These are phyloP conservation scores for Chalciporus piperatus DNA, from an alignment of 768 basidiomycete species.

Conservation along the genomic window DNA sequence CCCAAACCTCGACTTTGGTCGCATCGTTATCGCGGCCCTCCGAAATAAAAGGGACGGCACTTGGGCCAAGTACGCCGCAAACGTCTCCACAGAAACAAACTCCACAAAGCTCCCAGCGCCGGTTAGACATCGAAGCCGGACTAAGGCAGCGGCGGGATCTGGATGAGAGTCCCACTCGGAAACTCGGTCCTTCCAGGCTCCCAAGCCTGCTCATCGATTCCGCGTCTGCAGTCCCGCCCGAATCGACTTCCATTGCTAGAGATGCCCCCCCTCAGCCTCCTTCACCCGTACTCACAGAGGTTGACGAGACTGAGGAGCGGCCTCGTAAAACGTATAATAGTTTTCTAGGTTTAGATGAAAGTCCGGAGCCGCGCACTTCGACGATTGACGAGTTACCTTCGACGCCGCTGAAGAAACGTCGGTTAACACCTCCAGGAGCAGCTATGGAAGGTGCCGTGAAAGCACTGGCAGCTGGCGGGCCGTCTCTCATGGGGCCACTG, in stretches of 20 bases:
- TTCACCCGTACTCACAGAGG: conserved; percentile 26
- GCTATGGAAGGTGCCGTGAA: neutral
- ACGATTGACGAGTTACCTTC: conserved; percentile 14
- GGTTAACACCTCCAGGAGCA: conserved; percentile 2
- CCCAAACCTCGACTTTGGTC: neutral
- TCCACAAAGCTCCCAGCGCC: conserved; percentile 10
- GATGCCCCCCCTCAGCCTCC: conserved; percentile 17
- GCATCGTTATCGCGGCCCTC: neutral
- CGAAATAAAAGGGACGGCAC: neutral
- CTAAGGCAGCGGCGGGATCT: conserved; percentile 16
- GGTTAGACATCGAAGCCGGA: conserved; percentile 16
- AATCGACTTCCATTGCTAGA: neutral
- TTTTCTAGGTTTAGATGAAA: conserved; percentile 24
- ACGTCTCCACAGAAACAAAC: neutral
- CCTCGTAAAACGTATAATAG: conserved; percentile 17
- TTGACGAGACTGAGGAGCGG: conserved; percentile 18
- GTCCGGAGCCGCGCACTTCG: conserved; percentile 9
- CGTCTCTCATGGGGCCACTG: conserved; percentile 1
- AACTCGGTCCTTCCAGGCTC: neutral
- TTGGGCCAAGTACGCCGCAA: neutral
- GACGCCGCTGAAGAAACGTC: conserved; percentile 25
- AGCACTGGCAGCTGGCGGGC: neutral
- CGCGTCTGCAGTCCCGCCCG: neutral
- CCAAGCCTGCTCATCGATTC: neutral
- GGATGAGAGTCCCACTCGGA: conserved; percentile 12